A percentile compares a stretch with the other conserved stretches of the same genome.
These are phyloP conservation scores for Lachnellula subtilissima DNA, from an alignment of 2,329 filamentous ascomycete genomes.

Conservation along the genomic window DNA sequence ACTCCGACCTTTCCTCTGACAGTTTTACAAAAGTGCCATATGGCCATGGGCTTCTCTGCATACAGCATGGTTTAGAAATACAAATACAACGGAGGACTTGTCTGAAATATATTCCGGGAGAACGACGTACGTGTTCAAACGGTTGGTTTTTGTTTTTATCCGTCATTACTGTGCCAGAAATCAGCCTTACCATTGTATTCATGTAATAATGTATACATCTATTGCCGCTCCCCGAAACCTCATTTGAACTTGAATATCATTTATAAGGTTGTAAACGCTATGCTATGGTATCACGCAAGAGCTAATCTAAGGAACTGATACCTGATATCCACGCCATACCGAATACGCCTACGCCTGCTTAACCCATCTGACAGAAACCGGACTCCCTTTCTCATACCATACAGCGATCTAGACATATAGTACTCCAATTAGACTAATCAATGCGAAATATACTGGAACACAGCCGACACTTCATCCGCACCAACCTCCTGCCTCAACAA, in stretches of 20 bases:
- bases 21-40: too few species aligned
- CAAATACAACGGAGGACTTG: too few species aligned
- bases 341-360: not conserved
- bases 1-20: too few species aligned
- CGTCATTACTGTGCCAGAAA: not conserved
- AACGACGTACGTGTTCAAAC: too few species aligned
- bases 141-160: too few species aligned
- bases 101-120: too few species aligned
- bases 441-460: constrained; percentile 99
- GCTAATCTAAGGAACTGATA: not conserved
- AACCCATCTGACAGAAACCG: not conserved
- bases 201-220: not conserved
- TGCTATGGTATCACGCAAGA: not conserved
- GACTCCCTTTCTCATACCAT: not conserved
- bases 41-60: too few species aligned
- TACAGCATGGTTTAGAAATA: too few species aligned
- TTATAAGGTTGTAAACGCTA: not conserved
- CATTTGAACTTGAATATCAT: not conserved
- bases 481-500: constrained; percentile 79
- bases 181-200: not conserved
- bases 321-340: not conserved
- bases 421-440: constrained; percentile 37
- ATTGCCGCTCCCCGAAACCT: not conserved
- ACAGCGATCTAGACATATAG: not conserved
- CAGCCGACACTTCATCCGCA: constrained; percentile 78